Evolutionary conservation across 306 rosid species (phyloP).

Genomic region (Inga leiocalycina): DNA sequence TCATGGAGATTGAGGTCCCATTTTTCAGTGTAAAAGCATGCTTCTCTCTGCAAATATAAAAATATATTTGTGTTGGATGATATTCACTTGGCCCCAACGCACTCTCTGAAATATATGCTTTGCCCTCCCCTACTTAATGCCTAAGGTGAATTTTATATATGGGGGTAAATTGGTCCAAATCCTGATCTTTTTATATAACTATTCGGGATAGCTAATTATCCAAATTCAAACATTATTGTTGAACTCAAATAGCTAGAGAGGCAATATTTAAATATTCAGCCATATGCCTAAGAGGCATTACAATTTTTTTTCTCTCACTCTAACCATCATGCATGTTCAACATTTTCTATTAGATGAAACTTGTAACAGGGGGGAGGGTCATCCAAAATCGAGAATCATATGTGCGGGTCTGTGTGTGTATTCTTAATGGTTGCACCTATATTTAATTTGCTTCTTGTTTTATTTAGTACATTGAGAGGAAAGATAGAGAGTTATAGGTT

Average conservation of each 20-base stretch:
- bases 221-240: background rate
- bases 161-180: background rate
- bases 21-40: constrained; percentile 22
- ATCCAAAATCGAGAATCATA: background rate
- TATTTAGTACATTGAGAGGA: background rate
- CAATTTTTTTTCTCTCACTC: background rate
- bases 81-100: constrained; percentile 24
- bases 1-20: constrained; percentile 41
- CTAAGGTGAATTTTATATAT: background rate
- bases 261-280: background rate
- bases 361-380: background rate
- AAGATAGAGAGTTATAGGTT: background rate
- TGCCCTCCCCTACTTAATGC: background rate
- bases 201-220: background rate
- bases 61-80: background rate
- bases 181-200: background rate
- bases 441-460: background rate
- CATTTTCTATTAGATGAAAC: background rate
- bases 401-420: too few species aligned
- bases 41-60: constrained; percentile 1
- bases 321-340: background rate
- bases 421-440: background rate
- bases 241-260: background rate
- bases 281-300: background rate
- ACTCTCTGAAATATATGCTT: background rate